phyloP scores from a whole-genome alignment of 371 early-diverging fungal genomes.

The Zopfochytrium polystomum region DNA sequence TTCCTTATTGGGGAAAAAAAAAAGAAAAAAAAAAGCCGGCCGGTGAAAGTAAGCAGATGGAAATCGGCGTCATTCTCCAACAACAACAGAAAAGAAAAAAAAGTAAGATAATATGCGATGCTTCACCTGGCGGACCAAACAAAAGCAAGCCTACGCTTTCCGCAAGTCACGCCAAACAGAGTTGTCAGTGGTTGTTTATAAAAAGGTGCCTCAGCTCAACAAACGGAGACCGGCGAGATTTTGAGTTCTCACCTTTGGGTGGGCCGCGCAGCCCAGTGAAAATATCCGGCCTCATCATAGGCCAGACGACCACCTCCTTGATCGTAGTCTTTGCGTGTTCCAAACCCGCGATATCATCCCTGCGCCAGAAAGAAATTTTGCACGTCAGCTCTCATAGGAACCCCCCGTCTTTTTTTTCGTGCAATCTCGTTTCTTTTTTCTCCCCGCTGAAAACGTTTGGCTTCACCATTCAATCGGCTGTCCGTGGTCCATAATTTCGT shows the following conservation, averaged over 20 bases:
- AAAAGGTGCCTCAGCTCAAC: too few species aligned
- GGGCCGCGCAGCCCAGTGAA: constrained; percentile 84
- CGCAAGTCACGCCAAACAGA: too few species aligned
- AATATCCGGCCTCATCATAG: constrained; percentile 85
- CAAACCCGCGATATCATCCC: constrained; percentile 93
- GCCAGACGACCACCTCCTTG: constrained; percentile 80
- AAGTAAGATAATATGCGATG: too few species aligned
- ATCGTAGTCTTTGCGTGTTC: constrained; percentile 82
- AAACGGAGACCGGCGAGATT: too few species aligned
- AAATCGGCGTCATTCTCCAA: too few species aligned
- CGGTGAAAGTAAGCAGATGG: too few species aligned
- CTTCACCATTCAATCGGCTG: constrained; percentile 44
- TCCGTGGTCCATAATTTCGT: constrained; percentile 54
- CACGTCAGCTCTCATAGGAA: too few species aligned
- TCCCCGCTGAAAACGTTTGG: background rate
- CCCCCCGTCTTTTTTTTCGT: too few species aligned
- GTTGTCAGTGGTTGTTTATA: too few species aligned
- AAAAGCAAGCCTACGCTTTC: constrained; percentile 66
- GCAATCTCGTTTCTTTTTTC: too few species aligned
- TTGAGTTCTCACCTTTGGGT: too few species aligned
- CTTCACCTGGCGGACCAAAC: constrained; percentile 78
- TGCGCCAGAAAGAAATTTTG: constrained; percentile 7
- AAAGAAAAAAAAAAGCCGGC: constrained; percentile 1
- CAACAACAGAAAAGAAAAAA: background rate
- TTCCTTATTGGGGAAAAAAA: constrained; percentile 6